Evolutionary conservation across 2,329 filamentous ascomycete genomes (phyloP), one percentile per base, ranked within the genome.

Genomic region (Lecanosticta acicola): DNA sequence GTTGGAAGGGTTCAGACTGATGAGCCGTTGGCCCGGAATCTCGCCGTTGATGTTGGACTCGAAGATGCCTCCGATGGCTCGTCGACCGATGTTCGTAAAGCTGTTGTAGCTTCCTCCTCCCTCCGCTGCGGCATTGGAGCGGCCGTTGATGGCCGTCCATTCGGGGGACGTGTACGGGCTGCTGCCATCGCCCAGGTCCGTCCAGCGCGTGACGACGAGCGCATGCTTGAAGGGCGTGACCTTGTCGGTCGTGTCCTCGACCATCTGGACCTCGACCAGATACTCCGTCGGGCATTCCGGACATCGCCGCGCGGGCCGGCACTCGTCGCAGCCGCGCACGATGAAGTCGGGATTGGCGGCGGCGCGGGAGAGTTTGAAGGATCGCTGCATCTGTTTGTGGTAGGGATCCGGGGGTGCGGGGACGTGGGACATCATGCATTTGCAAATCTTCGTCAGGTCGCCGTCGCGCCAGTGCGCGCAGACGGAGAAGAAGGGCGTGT

Each of bases 381-480:
- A 64, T 19, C 66, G 63, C 48, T 61, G 57, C 13, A 70, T 54
- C 39, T 74, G 68, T 21, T 71, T 69, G 3, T 72, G 44, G 3
- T 74, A 62, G 21, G 69, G 65, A 42, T 66, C 57, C 19, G 71
- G 68, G 4, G 68, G 66, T 0, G 68, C 62, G 0, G 78, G 78
- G 26, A 83, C 73, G 52, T 83, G 79, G 9, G 65, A 66, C 9
- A 83, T 65, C 3, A 78, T 78, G 58, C 79, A 83, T 64, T 83
- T 83, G 54, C 77, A 79, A 26, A 77, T 65, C 13, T 74, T 69
- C 68, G 80, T 81, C 13, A 83, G 65, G 29, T 79, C 68, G 14
- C 79, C 79, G 50, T 82, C 76, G 14, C 73, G 70, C 79, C 79
- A 83, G 59, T 83, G 79, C 1, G 76, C 71, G 54, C 79, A 83